A percentile compares a stretch with the other conserved stretches of the same genome.
These are phyloP conservation scores for Saturnispora galanensis DNA, from an alignment of 805 yeast species.

Conservation along the genomic window DNA sequence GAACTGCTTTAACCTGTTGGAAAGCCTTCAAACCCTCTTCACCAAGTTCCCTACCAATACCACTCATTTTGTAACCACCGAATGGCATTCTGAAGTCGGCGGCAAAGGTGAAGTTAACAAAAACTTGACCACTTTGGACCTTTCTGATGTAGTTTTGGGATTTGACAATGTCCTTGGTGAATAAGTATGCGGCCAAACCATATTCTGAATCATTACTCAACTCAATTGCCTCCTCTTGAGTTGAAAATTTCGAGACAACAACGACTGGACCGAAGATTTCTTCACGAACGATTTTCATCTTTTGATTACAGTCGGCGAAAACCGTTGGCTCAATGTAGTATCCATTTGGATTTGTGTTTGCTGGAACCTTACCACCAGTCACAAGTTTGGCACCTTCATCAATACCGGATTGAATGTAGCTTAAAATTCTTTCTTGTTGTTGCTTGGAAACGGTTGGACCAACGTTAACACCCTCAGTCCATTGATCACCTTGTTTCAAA, in stretches of 20 bases:
- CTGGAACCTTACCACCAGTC: slow-evolving; percentile 49
- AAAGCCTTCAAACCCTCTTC: slow-evolving; percentile 77
- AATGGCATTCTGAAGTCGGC: slow-evolving; percentile 84
- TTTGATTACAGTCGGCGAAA: slow-evolving; percentile 58
- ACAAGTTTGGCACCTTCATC: slow-evolving; percentile 74
- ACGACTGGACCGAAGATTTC: slow-evolving; percentile 92
- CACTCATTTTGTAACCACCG: slow-evolving; percentile 87
- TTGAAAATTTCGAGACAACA: slow-evolving; percentile 68
- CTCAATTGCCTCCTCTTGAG: slow-evolving; percentile 70
- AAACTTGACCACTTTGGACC: slow-evolving; percentile 80
- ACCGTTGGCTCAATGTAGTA: slow-evolving; percentile 65
- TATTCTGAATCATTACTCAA: slow-evolving; percentile 74
- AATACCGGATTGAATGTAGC: slow-evolving; percentile 67
- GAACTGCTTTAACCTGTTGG: slow-evolving; percentile 80
- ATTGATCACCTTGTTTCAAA: slow-evolving; percentile 72
- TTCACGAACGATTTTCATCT: slow-evolving; percentile 61
- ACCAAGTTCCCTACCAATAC: slow-evolving; percentile 92
- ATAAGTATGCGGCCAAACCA: slow-evolving; percentile 89
- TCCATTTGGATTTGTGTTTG: slow-evolving; percentile 40
- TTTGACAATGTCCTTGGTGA: slow-evolving; percentile 64
- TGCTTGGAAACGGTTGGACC: slow-evolving; percentile 86
- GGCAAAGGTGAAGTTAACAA: slow-evolving; percentile 87
- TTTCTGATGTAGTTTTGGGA: slow-evolving; percentile 67
- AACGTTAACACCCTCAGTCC: slow-evolving; percentile 66
- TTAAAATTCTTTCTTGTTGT: slow-evolving; percentile 71